phyloP scores from a whole-genome alignment of 768 basidiomycete genomes.

The Lentinula sp. region DNA sequence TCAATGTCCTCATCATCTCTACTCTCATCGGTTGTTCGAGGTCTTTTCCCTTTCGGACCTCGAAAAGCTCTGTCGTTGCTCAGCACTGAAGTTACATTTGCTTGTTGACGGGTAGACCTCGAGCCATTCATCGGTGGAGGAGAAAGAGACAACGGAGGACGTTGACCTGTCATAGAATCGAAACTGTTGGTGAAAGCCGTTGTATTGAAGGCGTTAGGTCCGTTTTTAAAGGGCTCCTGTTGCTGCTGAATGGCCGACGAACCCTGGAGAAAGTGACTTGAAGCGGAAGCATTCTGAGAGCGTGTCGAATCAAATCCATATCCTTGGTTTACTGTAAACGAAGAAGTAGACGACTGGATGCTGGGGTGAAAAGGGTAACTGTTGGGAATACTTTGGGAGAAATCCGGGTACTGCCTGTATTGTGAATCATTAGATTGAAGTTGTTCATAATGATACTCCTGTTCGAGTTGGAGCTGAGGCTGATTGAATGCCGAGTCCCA shows the following conservation, averaged over 20 bases:
- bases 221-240: neutral
- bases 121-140: neutral
- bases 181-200: neutral
- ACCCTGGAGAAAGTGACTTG: neutral
- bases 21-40: conserved; percentile 26
- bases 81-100: neutral
- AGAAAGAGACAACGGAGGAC: neutral
- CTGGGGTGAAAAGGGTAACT: neutral
- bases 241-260: neutral
- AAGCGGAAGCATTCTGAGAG: neutral
- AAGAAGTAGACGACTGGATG: conserved; percentile 15
- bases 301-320: neutral
- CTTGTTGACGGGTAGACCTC: neutral
- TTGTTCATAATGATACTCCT: conserved; percentile 21
- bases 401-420: conserved; percentile 5
- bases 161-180: neutral
- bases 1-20: conserved; percentile 30
- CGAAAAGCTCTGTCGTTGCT: neutral
- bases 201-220: neutral
- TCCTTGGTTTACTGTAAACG: neutral
- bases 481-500: conserved; percentile 12
- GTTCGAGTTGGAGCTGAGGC: conserved; percentile 27
- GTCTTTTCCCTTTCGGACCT: conserved; percentile 29
- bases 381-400: conserved; percentile 5
- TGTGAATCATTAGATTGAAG: conserved; percentile 7